These are phyloP conservation scores for Fusarium subglutinans DNA, from an alignment of 2,329 filamentous ascomycete genomes.

Conservation along the genomic window DNA sequence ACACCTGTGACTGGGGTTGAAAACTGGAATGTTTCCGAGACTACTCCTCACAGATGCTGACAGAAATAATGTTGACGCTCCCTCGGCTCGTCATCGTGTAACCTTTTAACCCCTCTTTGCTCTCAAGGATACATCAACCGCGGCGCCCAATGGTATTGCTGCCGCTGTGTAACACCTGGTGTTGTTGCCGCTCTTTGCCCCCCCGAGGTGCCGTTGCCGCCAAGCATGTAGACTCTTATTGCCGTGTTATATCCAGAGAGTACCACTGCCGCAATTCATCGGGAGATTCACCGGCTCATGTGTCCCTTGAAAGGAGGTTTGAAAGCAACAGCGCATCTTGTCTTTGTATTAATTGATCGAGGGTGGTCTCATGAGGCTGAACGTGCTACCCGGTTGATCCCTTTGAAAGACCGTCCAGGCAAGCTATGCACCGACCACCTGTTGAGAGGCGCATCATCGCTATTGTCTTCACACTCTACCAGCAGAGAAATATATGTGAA, in stretches of 20 bases:
- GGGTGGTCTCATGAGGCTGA: not conserved
- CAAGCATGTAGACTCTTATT: not conserved
- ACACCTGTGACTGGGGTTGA: not conserved
- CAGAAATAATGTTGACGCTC: not conserved
- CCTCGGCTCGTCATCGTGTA: not conserved
- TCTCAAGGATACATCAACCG: too few relatives aligned
- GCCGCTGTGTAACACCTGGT: not conserved
- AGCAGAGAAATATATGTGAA: not conserved
- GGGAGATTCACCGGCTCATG: not conserved
- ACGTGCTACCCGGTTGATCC: not conserved
- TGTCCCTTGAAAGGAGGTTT: not conserved
- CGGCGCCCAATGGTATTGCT: not conserved
- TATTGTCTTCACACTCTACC: accelerated
- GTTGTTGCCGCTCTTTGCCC: not conserved
- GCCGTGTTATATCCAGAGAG: not conserved
- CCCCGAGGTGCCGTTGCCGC: not conserved
- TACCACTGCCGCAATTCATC: not conserved
- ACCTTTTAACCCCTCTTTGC: not conserved
- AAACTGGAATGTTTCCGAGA: not conserved
- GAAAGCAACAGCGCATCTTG: not conserved
- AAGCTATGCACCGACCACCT: not conserved
- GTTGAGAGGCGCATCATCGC: not conserved
- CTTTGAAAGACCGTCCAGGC: accelerated
- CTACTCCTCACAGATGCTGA: not conserved
- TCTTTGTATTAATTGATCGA: accelerated